phyloP scores from a whole-genome alignment of 2,329 filamentous ascomycete genomes.

The Herpotrichia juniperi region DNA sequence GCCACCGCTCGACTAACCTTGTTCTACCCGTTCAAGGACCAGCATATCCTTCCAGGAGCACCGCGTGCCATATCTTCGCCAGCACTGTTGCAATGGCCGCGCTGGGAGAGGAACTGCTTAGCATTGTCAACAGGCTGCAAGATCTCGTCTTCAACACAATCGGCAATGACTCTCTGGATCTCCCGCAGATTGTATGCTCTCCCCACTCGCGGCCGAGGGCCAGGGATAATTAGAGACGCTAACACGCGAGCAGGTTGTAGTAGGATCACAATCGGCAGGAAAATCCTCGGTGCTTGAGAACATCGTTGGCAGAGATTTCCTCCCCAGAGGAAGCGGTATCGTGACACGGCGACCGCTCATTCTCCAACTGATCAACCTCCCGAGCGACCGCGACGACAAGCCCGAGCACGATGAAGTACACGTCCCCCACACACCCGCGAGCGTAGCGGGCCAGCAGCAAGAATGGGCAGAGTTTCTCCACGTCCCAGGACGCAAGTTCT shows the following conservation, averaged over 20 bases:
- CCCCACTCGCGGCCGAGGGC: slow-evolving; percentile 26
- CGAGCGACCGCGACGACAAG: slow-evolving; percentile 72
- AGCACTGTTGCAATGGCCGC: slow-evolving; percentile 72
- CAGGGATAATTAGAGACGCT: not conserved
- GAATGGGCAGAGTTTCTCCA: slow-evolving; percentile 98
- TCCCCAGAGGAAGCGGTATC: slow-evolving; percentile 95
- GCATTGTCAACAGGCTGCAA: slow-evolving; percentile 97
- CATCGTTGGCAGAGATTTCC: slow-evolving; percentile 95
- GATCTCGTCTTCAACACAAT: slow-evolving; percentile 99
- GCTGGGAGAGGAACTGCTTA: slow-evolving; percentile 92
- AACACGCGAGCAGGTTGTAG: slow-evolving; percentile 74
- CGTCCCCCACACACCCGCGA: slow-evolving; percentile 78
- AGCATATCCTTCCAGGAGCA: slow-evolving; percentile 28
- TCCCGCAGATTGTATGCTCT: slow-evolving; percentile 97
- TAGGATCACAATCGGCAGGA: slow-evolving; percentile 96
- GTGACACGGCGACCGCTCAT: slow-evolving; percentile 94
- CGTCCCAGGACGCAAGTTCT: slow-evolving; percentile 85
- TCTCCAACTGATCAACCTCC: slow-evolving; percentile 96
- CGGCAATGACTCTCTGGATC: slow-evolving; percentile 95
- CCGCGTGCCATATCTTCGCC: slow-evolving; percentile 23
- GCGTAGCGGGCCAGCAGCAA: slow-evolving; percentile 67
- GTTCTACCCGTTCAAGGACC: slow-evolving; percentile 11
- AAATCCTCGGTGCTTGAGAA: slow-evolving; percentile 99
- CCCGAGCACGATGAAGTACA: slow-evolving; percentile 68
- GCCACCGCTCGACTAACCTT: not conserved